These are phyloP conservation scores for Pseudozyma pruni DNA, from an alignment of 1,284 basidiomycete species.

Conservation along the genomic window DNA sequence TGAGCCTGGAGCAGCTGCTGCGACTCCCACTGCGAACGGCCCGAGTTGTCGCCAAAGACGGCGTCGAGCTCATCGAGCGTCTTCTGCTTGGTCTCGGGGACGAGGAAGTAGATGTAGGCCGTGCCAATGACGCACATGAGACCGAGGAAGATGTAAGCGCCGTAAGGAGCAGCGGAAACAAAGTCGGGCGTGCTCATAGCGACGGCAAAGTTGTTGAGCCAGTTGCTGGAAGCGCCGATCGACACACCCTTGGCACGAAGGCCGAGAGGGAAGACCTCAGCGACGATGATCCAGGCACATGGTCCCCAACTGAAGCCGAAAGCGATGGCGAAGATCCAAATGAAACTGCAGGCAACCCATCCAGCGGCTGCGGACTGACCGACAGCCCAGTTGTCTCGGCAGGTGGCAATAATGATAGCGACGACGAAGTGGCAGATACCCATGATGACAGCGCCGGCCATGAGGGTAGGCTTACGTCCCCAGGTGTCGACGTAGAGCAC, in stretches of 20 bases:
- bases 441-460: slow-evolving; percentile 78
- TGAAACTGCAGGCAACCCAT: slow-evolving; percentile 72
- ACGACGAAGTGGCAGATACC: slow-evolving; percentile 77
- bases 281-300: too few relatives aligned
- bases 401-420: slow-evolving; percentile 70
- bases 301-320: too few relatives aligned
- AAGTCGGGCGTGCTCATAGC: slow-evolving; percentile 48
- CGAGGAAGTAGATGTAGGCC: slow-evolving; percentile 71
- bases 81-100: slow-evolving; percentile 81
- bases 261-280: slow-evolving; percentile 84
- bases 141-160: slow-evolving; percentile 77
- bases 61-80: slow-evolving; percentile 77
- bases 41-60: slow-evolving; percentile 51
- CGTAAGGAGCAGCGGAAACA: slow-evolving; percentile 64
- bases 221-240: slow-evolving; percentile 82
- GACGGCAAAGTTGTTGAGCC: slow-evolving; percentile 79
- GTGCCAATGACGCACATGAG: slow-evolving; percentile 75
- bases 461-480: slow-evolving; percentile 70
- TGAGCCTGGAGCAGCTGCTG: slow-evolving; percentile 42
- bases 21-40: slow-evolving; percentile 48
- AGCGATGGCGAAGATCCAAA: slow-evolving; percentile 81
- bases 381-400: slow-evolving; percentile 74
- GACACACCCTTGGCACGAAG: slow-evolving; percentile 85
- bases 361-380: slow-evolving; percentile 72
- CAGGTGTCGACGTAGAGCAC: slow-evolving; percentile 78